phyloP scores from a whole-genome alignment of 148 eudicot genomes.

The Persicaria maculosa region DNA sequence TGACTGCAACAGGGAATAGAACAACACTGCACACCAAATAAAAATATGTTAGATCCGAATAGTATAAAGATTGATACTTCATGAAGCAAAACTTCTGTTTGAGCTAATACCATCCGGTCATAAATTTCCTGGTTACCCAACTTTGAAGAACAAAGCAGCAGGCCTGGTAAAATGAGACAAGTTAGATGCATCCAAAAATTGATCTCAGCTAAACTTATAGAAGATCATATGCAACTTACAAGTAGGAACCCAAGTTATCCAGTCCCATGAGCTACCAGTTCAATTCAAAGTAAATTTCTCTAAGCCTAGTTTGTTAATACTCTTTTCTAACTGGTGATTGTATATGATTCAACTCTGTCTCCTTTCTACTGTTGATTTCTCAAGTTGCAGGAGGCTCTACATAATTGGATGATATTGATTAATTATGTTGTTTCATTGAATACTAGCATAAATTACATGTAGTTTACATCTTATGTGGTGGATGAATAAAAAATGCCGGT shows the following conservation, averaged over 20 bases:
- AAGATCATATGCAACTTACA: not conserved
- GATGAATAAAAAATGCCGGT: not conserved
- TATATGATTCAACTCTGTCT: not conserved
- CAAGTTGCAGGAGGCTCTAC: not conserved
- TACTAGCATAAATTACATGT: not conserved
- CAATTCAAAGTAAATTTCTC: not conserved
- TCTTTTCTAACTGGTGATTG: no score
- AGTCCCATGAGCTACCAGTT: not conserved
- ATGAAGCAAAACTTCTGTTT: not conserved
- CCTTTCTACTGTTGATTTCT: not conserved
- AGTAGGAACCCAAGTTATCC: not conserved
- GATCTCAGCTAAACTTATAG: not conserved
- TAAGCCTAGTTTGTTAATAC: not conserved
- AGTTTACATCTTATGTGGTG: not conserved
- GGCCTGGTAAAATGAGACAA: conserved; percentile 29
- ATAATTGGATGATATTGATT: no score
- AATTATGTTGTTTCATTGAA: not conserved
- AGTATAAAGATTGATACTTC: conserved; percentile 10
- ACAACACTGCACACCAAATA: conserved; percentile 43
- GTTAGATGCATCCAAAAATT: not conserved
- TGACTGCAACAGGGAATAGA: conserved; percentile 67
- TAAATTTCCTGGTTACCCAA: conserved; percentile 64
- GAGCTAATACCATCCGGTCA: conserved; percentile 59
- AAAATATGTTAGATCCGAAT: conserved; percentile 15
- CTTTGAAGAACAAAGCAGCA: conserved; percentile 64